Percentiles rank a stretch among this genome's conserved stretches.
phyloP scores from a whole-genome alignment of 1,139 yeast species.

The Zygosaccharomyces pseudobailii region DNA sequence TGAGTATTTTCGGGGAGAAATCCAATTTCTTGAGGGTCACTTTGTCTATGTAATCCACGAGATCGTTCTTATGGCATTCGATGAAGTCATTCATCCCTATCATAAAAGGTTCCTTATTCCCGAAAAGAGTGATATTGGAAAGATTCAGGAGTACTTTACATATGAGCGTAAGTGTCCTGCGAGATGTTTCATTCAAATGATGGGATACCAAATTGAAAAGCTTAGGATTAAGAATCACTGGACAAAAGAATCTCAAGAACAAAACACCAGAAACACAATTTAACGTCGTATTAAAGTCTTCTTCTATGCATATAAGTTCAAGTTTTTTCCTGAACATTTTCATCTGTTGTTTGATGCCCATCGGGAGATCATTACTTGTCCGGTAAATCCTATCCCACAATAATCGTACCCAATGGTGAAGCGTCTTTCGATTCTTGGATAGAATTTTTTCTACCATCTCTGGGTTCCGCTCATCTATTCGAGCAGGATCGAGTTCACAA shows the following conservation, averaged over 20 bases:
- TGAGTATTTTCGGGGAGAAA: constrained; percentile 54
- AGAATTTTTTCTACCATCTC: constrained; percentile 39
- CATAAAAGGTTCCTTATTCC: constrained; percentile 79
- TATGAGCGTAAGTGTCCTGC: constrained; percentile 71
- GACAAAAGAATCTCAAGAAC: constrained; percentile 83
- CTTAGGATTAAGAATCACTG: constrained; percentile 86
- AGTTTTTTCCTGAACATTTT: constrained; percentile 55
- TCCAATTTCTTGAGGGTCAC: constrained; percentile 69
- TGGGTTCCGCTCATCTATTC: constrained; percentile 42
- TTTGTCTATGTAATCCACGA: constrained; percentile 63
- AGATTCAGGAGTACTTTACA: constrained; percentile 80
- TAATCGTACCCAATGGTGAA: constrained; percentile 52
- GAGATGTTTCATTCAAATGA: constrained; percentile 67
- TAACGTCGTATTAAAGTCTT: constrained; percentile 45
- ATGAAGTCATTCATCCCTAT: constrained; percentile 65
- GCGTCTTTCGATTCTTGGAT: constrained; percentile 48
- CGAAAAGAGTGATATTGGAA: constrained; percentile 72
- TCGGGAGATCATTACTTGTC: constrained; percentile 75
- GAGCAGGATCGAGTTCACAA: constrained; percentile 73
- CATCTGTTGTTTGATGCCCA: constrained; percentile 57
- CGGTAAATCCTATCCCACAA: constrained; percentile 69
- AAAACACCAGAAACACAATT: constrained; percentile 80
- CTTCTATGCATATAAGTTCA: constrained; percentile 55
- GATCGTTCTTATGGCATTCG: constrained; percentile 50
- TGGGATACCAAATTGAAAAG: constrained; percentile 65